Evolutionary conservation across 2,329 filamentous ascomycete genomes (phyloP).

Genomic region (Colletotrichum trifolii): DNA sequence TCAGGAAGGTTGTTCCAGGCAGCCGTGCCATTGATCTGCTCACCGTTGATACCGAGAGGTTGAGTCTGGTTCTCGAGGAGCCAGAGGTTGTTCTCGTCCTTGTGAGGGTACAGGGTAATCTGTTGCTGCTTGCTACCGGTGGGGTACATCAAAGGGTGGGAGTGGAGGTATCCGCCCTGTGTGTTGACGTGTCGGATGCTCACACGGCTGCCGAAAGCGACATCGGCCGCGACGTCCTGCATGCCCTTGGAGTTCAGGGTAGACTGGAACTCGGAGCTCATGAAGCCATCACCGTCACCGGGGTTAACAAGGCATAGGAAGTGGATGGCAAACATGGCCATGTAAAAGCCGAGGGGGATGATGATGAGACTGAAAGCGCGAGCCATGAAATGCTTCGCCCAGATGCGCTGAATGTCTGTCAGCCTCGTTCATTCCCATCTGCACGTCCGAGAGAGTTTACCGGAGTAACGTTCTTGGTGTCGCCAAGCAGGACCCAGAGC

Average conservation of each 20-base stretch:
- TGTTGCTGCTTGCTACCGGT: slow-evolving; percentile 98
- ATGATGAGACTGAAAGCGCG: slow-evolving; percentile 91
- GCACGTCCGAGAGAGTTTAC: slow-evolving; percentile 54
- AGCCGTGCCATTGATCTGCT: slow-evolving; percentile 80
- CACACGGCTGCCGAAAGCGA: slow-evolving; percentile 88
- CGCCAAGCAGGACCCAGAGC: slow-evolving; percentile 94
- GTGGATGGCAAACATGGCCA: slow-evolving; percentile 97
- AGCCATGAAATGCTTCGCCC: slow-evolving; percentile 94
- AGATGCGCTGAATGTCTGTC: slow-evolving; percentile 69
- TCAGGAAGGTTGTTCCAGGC: slow-evolving; percentile 85
- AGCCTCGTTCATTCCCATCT: no score
- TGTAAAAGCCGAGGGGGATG: slow-evolving; percentile 90
- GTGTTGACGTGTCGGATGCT: slow-evolving; percentile 94
- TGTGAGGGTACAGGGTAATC: slow-evolving; percentile 97
- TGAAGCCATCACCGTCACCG: slow-evolving; percentile 97
- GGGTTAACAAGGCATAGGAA: slow-evolving; percentile 94
- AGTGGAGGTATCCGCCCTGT: slow-evolving; percentile 97
- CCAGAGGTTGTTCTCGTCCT: slow-evolving; percentile 98
- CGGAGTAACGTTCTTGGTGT: slow-evolving; percentile 85
- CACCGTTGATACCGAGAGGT: slow-evolving; percentile 79
- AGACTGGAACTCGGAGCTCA: slow-evolving; percentile 99
- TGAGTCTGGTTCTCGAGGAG: slow-evolving; percentile 96
- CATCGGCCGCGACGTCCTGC: slow-evolving; percentile 93
- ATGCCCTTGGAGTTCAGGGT: slow-evolving; percentile 97
- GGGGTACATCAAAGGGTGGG: slow-evolving; percentile 97